These are phyloP conservation scores for Stagonosporopsis vannaccii DNA, from an alignment of 2,329 filamentous ascomycete genomes.

Conservation along the genomic window DNA sequence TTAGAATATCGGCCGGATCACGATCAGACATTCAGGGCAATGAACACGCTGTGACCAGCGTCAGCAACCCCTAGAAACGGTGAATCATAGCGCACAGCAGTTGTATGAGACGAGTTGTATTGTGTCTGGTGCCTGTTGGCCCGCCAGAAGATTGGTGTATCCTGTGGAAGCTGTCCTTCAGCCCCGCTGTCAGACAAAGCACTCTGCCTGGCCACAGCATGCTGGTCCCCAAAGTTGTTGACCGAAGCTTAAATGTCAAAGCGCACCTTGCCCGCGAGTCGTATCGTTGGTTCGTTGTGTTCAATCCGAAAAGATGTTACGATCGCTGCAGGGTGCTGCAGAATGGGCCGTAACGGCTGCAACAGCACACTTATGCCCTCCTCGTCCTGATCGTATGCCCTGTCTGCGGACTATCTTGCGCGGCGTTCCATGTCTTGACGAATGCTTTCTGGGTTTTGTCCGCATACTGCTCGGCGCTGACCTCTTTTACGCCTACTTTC, in stretches of 20 bases:
- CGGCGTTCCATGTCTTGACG: slow-evolving; percentile 59
- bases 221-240: neutral
- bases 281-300: neutral
- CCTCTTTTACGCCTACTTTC: slow-evolving; percentile 73
- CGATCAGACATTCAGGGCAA: neutral
- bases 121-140: neutral
- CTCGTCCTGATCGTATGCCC: slow-evolving; percentile 10
- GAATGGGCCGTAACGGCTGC: neutral
- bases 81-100: neutral
- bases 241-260: neutral
- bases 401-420: slow-evolving; percentile 25
- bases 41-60: neutral
- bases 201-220: neutral
- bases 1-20: neutral
- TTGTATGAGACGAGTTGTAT: neutral
- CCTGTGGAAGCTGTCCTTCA: neutral
- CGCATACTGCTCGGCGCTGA: slow-evolving; percentile 73
- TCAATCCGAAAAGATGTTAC: neutral
- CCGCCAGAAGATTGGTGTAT: neutral
- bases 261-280: neutral
- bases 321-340: neutral
- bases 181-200: neutral
- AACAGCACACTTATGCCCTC: slow-evolving; percentile 2
- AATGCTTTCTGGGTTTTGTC: slow-evolving; percentile 72
- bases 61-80: neutral